Percentiles rank a stretch among this genome's conserved stretches.
phyloP scores from a whole-genome alignment of 1,139 yeast genomes.

The Debaryomycetaceae sp. region DNA sequence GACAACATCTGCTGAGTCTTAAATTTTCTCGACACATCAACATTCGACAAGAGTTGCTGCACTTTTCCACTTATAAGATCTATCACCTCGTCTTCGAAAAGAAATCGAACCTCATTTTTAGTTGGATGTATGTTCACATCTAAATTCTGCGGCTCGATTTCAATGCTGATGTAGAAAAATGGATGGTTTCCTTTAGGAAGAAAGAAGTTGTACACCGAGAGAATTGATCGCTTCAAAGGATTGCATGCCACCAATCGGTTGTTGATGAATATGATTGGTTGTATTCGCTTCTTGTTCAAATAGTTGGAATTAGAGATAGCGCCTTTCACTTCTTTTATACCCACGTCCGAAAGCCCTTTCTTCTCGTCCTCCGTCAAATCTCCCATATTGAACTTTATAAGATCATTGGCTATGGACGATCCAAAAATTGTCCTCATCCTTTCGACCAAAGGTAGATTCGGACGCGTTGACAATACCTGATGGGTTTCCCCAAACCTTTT shows the following conservation, averaged over 20 bases:
- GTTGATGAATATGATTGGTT: slow-evolving; percentile 81
- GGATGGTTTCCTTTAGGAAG: slow-evolving; percentile 81
- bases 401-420: slow-evolving; percentile 60
- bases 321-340: slow-evolving; percentile 53
- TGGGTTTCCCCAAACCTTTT: slow-evolving; percentile 71
- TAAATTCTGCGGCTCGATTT: slow-evolving; percentile 62
- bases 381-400: slow-evolving; percentile 31
- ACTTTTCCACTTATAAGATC: slow-evolving; percentile 52
- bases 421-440: slow-evolving; percentile 77
- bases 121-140: slow-evolving; percentile 98
- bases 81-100: slow-evolving; percentile 82
- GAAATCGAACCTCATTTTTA: slow-evolving; percentile 83
- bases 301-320: slow-evolving; percentile 71
- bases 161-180: slow-evolving; percentile 69
- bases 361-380: slow-evolving; percentile 5
- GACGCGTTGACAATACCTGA: slow-evolving; percentile 53
- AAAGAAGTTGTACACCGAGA: slow-evolving; percentile 59
- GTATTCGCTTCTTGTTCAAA: slow-evolving; percentile 60
- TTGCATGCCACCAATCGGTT: slow-evolving; percentile 80
- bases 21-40: slow-evolving; percentile 69
- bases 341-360: slow-evolving; percentile 27
- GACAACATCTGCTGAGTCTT: slow-evolving; percentile 58
- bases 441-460: slow-evolving; percentile 49
- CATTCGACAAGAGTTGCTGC: slow-evolving; percentile 48
- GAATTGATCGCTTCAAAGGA: slow-evolving; percentile 68